phyloP scores from a whole-genome alignment of 805 yeast genomes.

The Wickerhamomyces chambardii region DNA sequence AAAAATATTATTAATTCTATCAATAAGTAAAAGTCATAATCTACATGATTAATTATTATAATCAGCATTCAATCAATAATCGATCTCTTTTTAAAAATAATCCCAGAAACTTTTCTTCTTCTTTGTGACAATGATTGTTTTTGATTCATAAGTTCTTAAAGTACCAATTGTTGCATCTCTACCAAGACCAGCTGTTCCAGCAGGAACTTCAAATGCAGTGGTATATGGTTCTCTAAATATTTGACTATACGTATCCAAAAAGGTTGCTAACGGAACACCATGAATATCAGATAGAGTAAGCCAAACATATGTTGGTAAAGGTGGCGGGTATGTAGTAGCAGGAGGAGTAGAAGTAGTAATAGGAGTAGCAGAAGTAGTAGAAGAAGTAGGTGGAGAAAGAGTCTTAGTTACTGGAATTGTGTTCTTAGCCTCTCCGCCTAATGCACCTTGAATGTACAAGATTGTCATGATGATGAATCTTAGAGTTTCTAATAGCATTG shows the following conservation, averaged over 20 bases:
- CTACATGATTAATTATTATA: no score
- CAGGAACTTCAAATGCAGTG: conserved; percentile 34
- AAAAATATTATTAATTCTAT: no score
- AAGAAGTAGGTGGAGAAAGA: no score
- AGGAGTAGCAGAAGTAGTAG: no score
- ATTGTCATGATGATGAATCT: no score
- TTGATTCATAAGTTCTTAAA: conserved; percentile 30
- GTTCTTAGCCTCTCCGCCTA: no score
- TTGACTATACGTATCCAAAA: conserved; percentile 43
- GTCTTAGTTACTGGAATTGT: neutral
- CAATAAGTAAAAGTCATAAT: no score
- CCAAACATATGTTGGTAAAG: conserved; percentile 34
- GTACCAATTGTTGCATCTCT: conserved; percentile 61
- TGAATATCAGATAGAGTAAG: conserved; percentile 34
- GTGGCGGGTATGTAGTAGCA: conserved; percentile 23
- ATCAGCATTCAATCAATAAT: no score
- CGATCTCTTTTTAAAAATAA: neutral
- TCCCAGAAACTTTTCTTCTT: neutral
- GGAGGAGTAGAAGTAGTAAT: no score
- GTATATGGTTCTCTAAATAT: conserved; percentile 33
- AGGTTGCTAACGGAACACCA: conserved; percentile 29
- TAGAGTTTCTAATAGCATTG: no score
- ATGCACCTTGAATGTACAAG: no score
- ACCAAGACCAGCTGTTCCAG: conserved; percentile 78
- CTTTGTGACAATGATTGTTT: conserved; percentile 21